A percentile compares a stretch with the other conserved stretches of the same genome.
phyloP scores from a whole-genome alignment of 2,329 filamentous ascomycete species.

The Trichoderma polysporum region DNA sequence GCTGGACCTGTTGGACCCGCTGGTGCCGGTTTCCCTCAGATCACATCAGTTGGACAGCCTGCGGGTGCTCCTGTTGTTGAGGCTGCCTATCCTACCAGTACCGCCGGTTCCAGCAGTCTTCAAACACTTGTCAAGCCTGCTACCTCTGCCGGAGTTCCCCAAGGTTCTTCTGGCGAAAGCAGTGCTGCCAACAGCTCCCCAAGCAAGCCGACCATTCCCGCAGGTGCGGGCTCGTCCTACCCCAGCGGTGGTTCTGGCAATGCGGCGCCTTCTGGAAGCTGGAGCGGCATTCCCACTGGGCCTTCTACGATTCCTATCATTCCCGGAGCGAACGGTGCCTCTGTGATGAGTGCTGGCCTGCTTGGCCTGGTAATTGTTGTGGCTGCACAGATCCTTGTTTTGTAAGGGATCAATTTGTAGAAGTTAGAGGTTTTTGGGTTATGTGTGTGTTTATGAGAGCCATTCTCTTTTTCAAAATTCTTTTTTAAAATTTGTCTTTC shows the following conservation, averaged over 20 bases:
- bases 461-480: background rate
- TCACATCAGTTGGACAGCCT: slow-evolving; percentile 18
- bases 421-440: background rate
- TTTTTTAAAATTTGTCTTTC: background rate
- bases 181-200: slow-evolving; percentile 29
- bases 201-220: slow-evolving; percentile 8
- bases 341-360: slow-evolving; percentile 30
- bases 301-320: slow-evolving; percentile 30
- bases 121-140: slow-evolving; percentile 25
- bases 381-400: slow-evolving; percentile 30
- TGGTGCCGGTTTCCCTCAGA: slow-evolving; percentile 7
- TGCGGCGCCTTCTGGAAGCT: slow-evolving; percentile 25
- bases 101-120: slow-evolving; percentile 18
- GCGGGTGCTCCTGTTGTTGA: slow-evolving; percentile 15
- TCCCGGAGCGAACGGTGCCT: slow-evolving; percentile 50
- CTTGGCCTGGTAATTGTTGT: slow-evolving; percentile 29
- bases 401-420: slow-evolving; percentile 26
- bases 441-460: slow-evolving; percentile 1
- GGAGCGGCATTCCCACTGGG: slow-evolving; percentile 14
- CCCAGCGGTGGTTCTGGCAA: slow-evolving; percentile 22
- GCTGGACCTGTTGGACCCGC: background rate
- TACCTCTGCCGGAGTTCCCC: slow-evolving; percentile 19
- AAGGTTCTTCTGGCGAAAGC: slow-evolving; percentile 30
- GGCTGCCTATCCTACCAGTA: background rate
- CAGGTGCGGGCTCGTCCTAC: slow-evolving; percentile 11